Evolutionary conservation across 768 basidiomycete genomes (phyloP), one percentile per base, ranked within the genome.

Genomic region (Termitomyces sp.): DNA sequence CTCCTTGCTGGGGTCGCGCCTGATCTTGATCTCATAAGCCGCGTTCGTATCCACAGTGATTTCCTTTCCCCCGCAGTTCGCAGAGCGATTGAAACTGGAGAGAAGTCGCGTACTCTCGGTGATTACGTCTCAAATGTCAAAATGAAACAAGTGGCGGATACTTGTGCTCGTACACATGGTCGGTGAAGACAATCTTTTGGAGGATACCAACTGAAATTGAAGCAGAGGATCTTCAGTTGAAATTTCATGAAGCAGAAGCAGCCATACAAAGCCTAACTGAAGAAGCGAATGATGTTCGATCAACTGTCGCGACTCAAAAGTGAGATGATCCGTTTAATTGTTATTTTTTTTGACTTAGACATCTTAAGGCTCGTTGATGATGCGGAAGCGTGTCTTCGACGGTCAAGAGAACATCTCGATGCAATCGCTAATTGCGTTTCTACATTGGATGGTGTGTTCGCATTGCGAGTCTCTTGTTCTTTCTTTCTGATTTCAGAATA

Each of bases 61-160:
- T 92, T 93, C 61, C 73, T 92, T 71, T 89, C 87, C 16, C 74
- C 79, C 7, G 73, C 81, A 1, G 82, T 85, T 51, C 77, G 87
- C 36, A 85, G 78, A 62, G 84, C 87, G 2, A 88, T 91, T 44
- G 88, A 91, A 57, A 76, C 80, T 0, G 91, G 89, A 3, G 85
- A 85, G 56, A 80, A 75, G 55, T 80, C 80, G 14, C 77, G 91
- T 46, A 88, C 86, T 12, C 69, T 94, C 41, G 89, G 86, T 12
- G 90, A 90, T 67, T 94, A 92, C 69, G 90, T 94, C 26, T 87
- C 87, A 16, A 79, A 77, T 61, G 81, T 76, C 50, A 90, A 86
- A 73, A 94, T 94, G 91, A 80, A 76, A 63, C 81, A 88, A 66
- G 91, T 94, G 1, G 88, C 84, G 3, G 87, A 87, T 16, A 83